Conservation (phyloP, 2,329 filamentous ascomycete species). For the Didymella sp. region DNA sequence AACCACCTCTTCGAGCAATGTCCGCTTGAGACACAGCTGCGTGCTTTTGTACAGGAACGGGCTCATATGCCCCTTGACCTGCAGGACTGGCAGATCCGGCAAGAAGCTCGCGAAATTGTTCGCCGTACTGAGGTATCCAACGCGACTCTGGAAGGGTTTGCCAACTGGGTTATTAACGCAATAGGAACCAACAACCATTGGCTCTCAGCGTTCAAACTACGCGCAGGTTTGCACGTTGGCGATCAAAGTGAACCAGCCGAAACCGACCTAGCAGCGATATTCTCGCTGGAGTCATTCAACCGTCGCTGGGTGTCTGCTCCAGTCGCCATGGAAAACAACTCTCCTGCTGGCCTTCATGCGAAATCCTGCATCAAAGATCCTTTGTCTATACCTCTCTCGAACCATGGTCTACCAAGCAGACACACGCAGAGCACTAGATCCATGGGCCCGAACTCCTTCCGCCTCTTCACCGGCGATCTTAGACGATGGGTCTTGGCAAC, state of each 20-base stretch:
- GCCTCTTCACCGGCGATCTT: slow-evolving; percentile 26
- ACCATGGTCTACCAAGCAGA: neutral
- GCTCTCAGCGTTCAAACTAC: neutral
- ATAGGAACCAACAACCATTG: neutral
- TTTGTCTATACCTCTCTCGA: neutral
- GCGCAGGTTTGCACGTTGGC: neutral
- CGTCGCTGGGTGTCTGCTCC: neutral
- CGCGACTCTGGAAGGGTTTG: slow-evolving; percentile 28
- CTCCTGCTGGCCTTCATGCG: neutral
- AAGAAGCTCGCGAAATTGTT: slow-evolving; percentile 32
- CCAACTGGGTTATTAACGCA: slow-evolving; percentile 27
- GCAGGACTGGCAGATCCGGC: slow-evolving; percentile 21
- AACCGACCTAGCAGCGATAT: neutral
- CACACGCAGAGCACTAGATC: neutral
- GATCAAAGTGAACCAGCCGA: neutral
- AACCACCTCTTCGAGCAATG: slow-evolving; percentile 30
- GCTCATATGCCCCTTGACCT: neutral
- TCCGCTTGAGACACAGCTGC: slow-evolving; percentile 28
- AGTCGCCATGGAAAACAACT: neutral
- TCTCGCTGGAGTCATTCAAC: neutral
- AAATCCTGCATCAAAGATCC: neutral
- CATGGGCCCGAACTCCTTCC: slow-evolving; percentile 8
- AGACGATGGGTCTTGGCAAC: slow-evolving; percentile 32
- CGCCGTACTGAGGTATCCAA: slow-evolving; percentile 26
- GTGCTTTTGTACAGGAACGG: slow-evolving; percentile 19